Conservation (phyloP, 2,329 filamentous ascomycete species). For the Neonectria neomacrospora region DNA sequence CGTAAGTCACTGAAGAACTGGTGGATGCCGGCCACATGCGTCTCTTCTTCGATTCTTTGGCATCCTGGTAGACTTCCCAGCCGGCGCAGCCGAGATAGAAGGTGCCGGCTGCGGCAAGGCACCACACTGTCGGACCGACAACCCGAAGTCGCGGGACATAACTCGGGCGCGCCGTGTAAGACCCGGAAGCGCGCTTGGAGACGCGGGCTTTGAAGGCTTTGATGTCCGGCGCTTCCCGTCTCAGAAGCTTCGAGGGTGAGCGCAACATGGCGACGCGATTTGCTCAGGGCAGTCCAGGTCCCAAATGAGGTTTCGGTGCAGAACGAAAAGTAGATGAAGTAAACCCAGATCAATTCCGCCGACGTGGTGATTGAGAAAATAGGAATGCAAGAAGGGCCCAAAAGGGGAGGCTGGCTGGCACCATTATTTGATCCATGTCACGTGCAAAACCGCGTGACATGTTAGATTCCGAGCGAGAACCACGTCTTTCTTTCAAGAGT, state of each 20-base stretch:
- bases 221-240: not conserved
- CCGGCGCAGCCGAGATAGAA: slow-evolving; percentile 13
- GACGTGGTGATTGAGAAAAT: no score
- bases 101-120: slow-evolving; percentile 5
- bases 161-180: not conserved
- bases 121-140: slow-evolving; percentile 7
- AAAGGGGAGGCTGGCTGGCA: no score
- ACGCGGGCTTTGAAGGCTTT: not conserved
- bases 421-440: no score
- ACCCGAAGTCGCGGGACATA: not conserved
- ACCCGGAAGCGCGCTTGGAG: not conserved
- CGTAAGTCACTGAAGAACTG: not conserved
- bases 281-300: not conserved
- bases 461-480: no score
- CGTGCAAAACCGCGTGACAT: no score
- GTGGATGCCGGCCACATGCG: not conserved
- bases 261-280: not conserved
- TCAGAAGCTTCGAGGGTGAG: not conserved
- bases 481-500: no score
- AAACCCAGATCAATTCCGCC: no score
- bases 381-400: no score
- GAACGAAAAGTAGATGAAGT: not conserved
- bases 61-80: slow-evolving; percentile 13
- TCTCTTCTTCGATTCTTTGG: not conserved
- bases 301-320: not conserved